A percentile compares a stretch with the other conserved stretches of the same genome.
phyloP scores from a whole-genome alignment of 1,284 basidiomycete genomes.

The Leccinum solheimii region DNA sequence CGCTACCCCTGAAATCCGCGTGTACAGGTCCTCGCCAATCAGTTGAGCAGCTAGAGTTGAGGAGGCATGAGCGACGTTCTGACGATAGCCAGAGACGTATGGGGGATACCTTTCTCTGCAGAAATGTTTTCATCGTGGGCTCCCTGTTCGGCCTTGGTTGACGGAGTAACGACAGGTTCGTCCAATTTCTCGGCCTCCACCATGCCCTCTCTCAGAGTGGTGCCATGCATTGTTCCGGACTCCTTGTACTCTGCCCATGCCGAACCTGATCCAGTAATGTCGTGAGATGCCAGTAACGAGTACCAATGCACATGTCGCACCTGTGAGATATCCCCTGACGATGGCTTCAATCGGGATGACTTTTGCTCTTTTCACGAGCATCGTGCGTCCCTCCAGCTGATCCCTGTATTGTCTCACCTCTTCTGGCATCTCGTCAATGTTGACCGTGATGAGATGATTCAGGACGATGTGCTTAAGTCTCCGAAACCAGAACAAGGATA shows the following conservation, averaged over 20 bases:
- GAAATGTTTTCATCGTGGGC: conserved; percentile 98
- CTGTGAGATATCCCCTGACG: conserved; percentile 94
- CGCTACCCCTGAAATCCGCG: conserved; percentile 59
- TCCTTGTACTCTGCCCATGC: conserved; percentile 95
- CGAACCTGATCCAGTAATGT: conserved; percentile 59
- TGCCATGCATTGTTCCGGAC: conserved; percentile 87
- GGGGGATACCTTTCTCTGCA: conserved; percentile 70
- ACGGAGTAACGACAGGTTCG: conserved; percentile 91
- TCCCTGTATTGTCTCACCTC: conserved; percentile 69
- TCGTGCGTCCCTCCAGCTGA: conserved; percentile 81
- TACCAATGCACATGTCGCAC: conserved; percentile 43
- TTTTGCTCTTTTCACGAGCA: conserved; percentile 90
- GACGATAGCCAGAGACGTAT: conserved; percentile 7
- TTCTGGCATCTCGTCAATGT: conserved; percentile 72
- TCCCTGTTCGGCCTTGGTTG: conserved; percentile 95
- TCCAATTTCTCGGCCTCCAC: conserved; percentile 86
- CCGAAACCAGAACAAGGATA: conserved; percentile 96
- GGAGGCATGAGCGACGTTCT: conserved; percentile 6
- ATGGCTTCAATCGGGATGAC: conserved; percentile 97
- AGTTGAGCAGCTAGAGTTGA: conserved; percentile 53
- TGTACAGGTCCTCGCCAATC: conserved; percentile 69
- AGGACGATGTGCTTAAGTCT: conserved; percentile 78
- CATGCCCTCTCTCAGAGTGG: conserved; percentile 73
- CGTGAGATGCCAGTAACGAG: conserved; percentile 13
- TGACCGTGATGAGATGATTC: conserved; percentile 82